Conservation (phyloP, 257 asterid genomes). For the Petrea volubilis region DNA sequence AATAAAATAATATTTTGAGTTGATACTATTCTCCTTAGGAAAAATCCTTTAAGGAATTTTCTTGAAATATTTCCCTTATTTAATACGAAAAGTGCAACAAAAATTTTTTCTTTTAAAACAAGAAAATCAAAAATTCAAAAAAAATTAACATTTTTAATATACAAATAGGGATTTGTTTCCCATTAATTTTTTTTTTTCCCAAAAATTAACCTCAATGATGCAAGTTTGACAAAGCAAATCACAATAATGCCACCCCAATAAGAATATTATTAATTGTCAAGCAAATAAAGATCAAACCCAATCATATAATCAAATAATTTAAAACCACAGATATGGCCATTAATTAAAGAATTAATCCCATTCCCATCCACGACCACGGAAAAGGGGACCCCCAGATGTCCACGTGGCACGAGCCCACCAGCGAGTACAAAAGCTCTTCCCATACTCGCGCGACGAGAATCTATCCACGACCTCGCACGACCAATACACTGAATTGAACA, state of each 20-base stretch:
- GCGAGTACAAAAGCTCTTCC: background rate
- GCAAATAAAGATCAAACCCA: too few species aligned
- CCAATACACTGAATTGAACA: slow-evolving; percentile 4
- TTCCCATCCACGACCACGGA: slow-evolving; percentile 22
- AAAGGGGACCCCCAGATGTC: slow-evolving; percentile 11
- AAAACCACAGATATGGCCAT: background rate
- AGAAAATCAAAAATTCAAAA: background rate
- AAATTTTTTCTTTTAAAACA: background rate
- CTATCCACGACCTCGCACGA: slow-evolving; percentile 24
- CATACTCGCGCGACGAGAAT: background rate
- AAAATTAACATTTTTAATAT: background rate
- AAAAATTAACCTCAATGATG: background rate
- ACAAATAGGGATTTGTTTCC: too few species aligned
- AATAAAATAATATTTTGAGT: background rate
- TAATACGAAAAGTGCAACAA: background rate
- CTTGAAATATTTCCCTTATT: background rate
- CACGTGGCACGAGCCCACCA: slow-evolving; percentile 25
- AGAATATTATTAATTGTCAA: background rate
- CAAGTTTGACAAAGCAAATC: background rate
- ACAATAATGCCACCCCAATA: slow-evolving; percentile 6
- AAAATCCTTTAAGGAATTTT: background rate
- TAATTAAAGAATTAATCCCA: slow-evolving; percentile 23
- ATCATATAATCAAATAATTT: background rate
- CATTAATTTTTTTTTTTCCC: too few species aligned
- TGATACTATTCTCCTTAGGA: slow-evolving; percentile 2